These are phyloP conservation scores for Umbelopsis isabellina DNA, from an alignment of 192 early-diverging fungal genomes.

Conservation along the genomic window DNA sequence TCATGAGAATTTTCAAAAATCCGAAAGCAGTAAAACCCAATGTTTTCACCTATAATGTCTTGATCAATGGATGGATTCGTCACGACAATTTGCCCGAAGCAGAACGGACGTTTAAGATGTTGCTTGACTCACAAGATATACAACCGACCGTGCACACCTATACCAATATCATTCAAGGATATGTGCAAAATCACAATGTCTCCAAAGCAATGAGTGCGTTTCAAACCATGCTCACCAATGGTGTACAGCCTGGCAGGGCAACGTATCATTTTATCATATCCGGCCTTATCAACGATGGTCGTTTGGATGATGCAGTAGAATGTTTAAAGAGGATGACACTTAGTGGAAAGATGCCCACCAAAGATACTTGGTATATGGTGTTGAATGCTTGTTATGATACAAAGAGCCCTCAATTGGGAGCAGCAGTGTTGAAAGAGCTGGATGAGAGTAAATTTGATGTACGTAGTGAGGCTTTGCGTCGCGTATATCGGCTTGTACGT, in stretches of 20 bases:
- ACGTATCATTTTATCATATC: conserved; percentile 38
- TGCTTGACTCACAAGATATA: conserved; percentile 15
- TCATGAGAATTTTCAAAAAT: conserved; percentile 6
- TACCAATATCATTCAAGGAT: conserved; percentile 39
- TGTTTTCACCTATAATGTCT: conserved; percentile 35
- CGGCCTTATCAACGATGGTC: conserved; percentile 28
- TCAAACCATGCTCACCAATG: conserved; percentile 16
- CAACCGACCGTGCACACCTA: conserved; percentile 36
- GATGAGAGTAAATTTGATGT: conserved; percentile 31
- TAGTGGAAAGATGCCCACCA: conserved; percentile 25
- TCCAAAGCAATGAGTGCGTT: conserved; percentile 30
- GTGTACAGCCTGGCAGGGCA: conserved; percentile 34
- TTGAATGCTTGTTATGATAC: conserved; percentile 19
- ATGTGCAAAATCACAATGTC: conserved; percentile 26
- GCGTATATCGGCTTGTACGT: conserved; percentile 7
- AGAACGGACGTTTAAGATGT: conserved; percentile 16
- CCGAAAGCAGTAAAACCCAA: conserved; percentile 30
- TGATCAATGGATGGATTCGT: conserved; percentile 37
- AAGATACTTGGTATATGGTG: conserved; percentile 34
- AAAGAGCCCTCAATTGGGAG: conserved; percentile 21
- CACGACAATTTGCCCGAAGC: conserved; percentile 28
- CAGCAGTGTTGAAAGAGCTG: conserved; percentile 9
- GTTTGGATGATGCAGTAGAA: conserved; percentile 29
- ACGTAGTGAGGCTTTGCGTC: background rate
- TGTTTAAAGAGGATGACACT: conserved; percentile 30